phyloP scores from a whole-genome alignment of 352 stramenopile genomes.

The Thraustochytrium striatum region DNA sequence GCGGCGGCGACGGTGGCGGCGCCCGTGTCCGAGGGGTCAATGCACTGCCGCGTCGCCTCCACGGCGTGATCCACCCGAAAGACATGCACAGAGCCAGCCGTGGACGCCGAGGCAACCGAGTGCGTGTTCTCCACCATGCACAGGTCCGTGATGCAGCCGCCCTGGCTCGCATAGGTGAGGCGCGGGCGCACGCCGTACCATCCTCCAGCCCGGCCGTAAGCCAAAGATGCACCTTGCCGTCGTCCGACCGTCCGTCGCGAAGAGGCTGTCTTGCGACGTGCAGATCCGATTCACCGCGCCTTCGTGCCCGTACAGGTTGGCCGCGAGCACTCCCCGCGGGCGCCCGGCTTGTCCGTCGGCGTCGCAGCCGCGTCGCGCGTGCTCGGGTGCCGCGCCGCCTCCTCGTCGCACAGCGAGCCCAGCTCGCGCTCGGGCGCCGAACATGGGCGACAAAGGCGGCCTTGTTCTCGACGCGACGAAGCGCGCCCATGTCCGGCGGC shows the following conservation, averaged over 20 bases:
- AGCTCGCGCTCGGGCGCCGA: slow-evolving; percentile 14
- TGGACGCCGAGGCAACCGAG: slow-evolving; percentile 82
- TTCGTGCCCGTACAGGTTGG: slow-evolving; percentile 83
- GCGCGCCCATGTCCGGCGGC: slow-evolving; percentile 75
- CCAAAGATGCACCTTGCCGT: slow-evolving; percentile 94
- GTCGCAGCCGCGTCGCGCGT: slow-evolving; percentile 26
- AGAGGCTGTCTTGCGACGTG: slow-evolving; percentile 85
- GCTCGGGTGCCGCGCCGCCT: slow-evolving; percentile 15
- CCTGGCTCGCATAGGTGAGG: slow-evolving; percentile 86
- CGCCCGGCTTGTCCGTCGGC: slow-evolving; percentile 50
- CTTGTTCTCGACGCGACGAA: slow-evolving; percentile 63
- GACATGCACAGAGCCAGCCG: slow-evolving; percentile 82
- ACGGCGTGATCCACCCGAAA: slow-evolving; percentile 81
- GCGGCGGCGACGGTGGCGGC: background rate
- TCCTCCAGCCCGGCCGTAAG: slow-evolving; percentile 80
- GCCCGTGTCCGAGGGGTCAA: background rate
- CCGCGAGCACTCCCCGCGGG: slow-evolving; percentile 66
- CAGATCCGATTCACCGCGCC: slow-evolving; percentile 84
- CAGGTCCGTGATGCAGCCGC: slow-evolving; percentile 83
- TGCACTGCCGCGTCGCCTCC: background rate
- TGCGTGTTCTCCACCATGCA: slow-evolving; percentile 91
- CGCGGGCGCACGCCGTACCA: slow-evolving; percentile 84
- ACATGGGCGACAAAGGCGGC: slow-evolving; percentile 33
- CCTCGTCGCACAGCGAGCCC: background rate
- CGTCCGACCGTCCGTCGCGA: slow-evolving; percentile 91